Evolutionary conservation across 345 rosid genomes (phyloP).

Genomic region (Gossypium rotundifolium): DNA sequence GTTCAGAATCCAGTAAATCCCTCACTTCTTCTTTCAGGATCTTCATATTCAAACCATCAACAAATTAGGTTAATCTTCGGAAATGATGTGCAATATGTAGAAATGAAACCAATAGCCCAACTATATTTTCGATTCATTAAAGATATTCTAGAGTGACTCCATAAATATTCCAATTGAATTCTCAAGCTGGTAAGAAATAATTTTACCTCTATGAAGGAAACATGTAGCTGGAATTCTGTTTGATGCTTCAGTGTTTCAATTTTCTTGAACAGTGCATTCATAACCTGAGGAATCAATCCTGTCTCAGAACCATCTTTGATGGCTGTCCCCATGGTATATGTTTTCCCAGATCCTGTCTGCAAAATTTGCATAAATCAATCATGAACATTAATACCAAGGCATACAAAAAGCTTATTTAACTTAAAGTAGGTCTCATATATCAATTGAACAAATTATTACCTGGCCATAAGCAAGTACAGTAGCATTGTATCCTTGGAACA

Average conservation of each 20-base stretch:
- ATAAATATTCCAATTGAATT: not conserved
- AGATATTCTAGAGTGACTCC: not conserved
- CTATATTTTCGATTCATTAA: not conserved
- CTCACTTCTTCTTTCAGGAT: conserved; percentile 80
- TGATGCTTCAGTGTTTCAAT: conserved; percentile 51
- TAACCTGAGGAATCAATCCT: conserved; percentile 74
- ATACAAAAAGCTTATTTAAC: not conserved
- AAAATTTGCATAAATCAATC: conserved; percentile 19
- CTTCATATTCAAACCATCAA: conserved; percentile 33
- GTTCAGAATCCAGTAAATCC: conserved; percentile 62
- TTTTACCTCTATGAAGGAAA: conserved; percentile 79
- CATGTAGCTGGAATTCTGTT: conserved; percentile 61
- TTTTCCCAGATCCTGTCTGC: conserved; percentile 91
- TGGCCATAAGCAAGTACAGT: conserved; percentile 89
- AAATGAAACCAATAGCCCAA: not conserved
- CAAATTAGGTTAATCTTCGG: conserved; percentile 17
- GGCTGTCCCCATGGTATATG: conserved; percentile 86
- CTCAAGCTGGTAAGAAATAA: not conserved
- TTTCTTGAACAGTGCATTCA: conserved; percentile 57
- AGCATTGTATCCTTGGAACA: conserved; percentile 79
- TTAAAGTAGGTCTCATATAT: not conserved
- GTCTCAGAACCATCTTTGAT: conserved; percentile 46
- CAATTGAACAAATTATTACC: conserved; percentile 31
- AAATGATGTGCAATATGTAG: not conserved
- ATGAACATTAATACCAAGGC: not conserved